phyloP scores from a whole-genome alignment of 2,329 filamentous ascomycete species.

The Seiridium cupressi region DNA sequence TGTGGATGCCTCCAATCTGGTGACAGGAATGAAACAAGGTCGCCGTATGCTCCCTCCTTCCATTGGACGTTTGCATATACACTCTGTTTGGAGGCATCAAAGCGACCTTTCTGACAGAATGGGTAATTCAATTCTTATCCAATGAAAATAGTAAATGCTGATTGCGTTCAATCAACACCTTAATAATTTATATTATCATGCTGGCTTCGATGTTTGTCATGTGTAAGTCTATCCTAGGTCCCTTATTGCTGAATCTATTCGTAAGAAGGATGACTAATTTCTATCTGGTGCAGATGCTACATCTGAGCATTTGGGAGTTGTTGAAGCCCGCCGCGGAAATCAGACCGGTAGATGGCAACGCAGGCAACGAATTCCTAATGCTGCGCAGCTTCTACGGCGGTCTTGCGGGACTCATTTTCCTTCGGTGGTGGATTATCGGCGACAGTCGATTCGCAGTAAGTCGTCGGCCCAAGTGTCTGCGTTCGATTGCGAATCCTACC shows the following conservation, averaged over 20 bases:
- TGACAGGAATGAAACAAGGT: constrained; percentile 71
- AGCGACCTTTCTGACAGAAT: constrained; percentile 77
- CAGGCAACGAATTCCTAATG: constrained; percentile 79
- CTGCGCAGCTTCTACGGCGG: constrained; percentile 67
- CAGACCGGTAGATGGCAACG: constrained; percentile 77
- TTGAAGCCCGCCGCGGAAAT: constrained; percentile 62
- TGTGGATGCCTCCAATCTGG: constrained; percentile 65
- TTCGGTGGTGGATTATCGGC: constrained; percentile 12
- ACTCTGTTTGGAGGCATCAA: constrained; percentile 79
- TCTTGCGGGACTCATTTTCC: constrained; percentile 70
- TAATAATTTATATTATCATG: constrained; percentile 77
- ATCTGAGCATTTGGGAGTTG: constrained; percentile 72
- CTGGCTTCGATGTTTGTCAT: constrained; percentile 79
- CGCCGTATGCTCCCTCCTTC: constrained; percentile 79
- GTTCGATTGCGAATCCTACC: no score
- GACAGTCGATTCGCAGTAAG: not conserved
- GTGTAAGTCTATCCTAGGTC: constrained; percentile 29
- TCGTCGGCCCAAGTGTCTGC: no score
- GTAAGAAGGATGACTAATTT: no score
- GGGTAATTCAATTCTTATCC: constrained; percentile 26
- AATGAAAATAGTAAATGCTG: no score
- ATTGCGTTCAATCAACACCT: constrained; percentile 48
- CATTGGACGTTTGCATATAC: constrained; percentile 72
- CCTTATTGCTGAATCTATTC: no score
- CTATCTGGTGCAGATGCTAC: constrained; percentile 50